Conservation (phyloP, 495 filamentous ascomycete species). For the Rhypophila decipiens region DNA sequence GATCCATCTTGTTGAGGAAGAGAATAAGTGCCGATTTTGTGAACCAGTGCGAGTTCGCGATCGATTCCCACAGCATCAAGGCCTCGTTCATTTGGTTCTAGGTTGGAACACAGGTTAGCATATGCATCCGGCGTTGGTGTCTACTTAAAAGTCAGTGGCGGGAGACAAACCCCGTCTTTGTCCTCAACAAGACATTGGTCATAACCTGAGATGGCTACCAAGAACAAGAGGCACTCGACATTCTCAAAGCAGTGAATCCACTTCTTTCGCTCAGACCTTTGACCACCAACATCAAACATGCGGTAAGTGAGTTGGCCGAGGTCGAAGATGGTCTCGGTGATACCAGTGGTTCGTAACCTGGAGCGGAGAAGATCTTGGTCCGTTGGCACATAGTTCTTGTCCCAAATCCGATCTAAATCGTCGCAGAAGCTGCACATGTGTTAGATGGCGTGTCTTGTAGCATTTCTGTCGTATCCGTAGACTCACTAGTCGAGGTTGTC, state of each 20-base stretch:
- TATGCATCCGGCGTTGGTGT: constrained; percentile 10
- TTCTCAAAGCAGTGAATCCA: constrained; percentile 99
- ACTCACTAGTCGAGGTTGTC: constrained; percentile 92
- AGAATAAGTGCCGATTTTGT: constrained; percentile 92
- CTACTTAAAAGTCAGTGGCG: background rate
- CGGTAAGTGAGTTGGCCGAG: constrained; percentile 91
- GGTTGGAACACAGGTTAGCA: background rate
- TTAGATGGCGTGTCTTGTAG: background rate
- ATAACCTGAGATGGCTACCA: constrained; percentile 94
- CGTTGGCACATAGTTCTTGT: constrained; percentile 82
- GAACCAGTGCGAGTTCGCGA: constrained; percentile 97
- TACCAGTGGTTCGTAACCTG: constrained; percentile 87
- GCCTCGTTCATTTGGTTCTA: constrained; percentile 99
- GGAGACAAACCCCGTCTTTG: constrained; percentile 77
- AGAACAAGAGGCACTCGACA: constrained; percentile 86
- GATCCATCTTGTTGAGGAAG: constrained; percentile 98
- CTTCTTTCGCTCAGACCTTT: constrained; percentile 96
- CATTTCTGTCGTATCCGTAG: background rate
- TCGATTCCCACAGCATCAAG: constrained; percentile 94
- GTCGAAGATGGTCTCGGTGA: constrained; percentile 95
- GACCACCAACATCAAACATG: constrained; percentile 98
- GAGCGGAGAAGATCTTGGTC: constrained; percentile 95
- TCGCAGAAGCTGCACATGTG: constrained; percentile 67
- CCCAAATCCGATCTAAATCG: constrained; percentile 82
- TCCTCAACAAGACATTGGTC: constrained; percentile 97